A percentile compares a stretch with the other conserved stretches of the same genome.
Evolutionary conservation across 176 grass and related monocot genomes (phyloP).

Genomic region (Chloris gayana): DNA sequence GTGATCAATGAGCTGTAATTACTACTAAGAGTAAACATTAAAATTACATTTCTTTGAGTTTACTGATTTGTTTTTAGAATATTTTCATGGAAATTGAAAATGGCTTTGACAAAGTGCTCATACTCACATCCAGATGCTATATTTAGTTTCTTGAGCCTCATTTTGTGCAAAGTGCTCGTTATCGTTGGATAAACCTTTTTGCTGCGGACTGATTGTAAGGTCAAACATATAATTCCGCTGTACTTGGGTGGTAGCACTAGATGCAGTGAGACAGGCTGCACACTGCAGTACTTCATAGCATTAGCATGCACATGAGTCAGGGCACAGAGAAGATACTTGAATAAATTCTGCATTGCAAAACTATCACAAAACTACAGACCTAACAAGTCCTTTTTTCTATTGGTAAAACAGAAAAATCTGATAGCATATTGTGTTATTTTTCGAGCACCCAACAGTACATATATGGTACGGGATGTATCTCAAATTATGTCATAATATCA

Average conservation of each 20-base stretch:
- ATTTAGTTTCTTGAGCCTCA: background rate
- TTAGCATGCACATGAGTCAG: background rate
- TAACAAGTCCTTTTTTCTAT: background rate
- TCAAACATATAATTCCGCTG: background rate
- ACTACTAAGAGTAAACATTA: background rate
- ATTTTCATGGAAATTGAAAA: background rate
- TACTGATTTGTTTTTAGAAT: background rate
- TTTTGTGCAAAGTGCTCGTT: background rate
- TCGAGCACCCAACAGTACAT: background rate
- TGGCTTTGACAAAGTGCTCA: background rate
- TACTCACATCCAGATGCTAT: constrained; percentile 30
- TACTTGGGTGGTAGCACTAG: too few species aligned
- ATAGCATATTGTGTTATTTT: background rate
- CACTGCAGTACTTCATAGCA: too few species aligned
- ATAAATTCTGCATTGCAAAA: background rate
- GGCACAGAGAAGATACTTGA: background rate
- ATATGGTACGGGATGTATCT: background rate
- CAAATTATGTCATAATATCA: background rate
- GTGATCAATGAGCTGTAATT: constrained; percentile 3
- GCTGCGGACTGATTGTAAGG: background rate
- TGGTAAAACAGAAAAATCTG: background rate
- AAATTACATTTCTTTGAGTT: background rate
- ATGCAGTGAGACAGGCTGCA: too few species aligned
- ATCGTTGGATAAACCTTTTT: background rate
- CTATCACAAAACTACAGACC: background rate